Evolutionary conservation across 2,329 filamentous ascomycete species (phyloP).

Genomic region (Aspergillus fischeri): DNA sequence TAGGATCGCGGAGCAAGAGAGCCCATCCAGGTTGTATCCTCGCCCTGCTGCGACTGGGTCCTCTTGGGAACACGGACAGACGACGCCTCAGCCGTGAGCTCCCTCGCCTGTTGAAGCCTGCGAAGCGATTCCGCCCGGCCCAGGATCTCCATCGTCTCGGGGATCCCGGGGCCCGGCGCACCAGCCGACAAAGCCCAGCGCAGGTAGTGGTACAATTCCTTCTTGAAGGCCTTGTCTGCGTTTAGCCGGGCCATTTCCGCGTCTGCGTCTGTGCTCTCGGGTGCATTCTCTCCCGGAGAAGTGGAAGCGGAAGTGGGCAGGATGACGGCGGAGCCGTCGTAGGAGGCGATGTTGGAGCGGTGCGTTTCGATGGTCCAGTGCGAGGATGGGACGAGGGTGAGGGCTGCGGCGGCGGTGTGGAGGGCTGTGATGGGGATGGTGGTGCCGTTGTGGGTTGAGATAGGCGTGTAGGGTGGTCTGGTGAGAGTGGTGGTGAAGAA

Average conservation of each 20-base stretch:
- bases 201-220: slow-evolving; percentile 52
- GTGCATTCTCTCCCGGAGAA: not conserved
- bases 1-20: slow-evolving; percentile 23
- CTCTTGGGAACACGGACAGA: slow-evolving; percentile 1
- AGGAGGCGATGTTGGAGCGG: slow-evolving; percentile 36
- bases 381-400: slow-evolving; percentile 38
- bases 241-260: slow-evolving; percentile 11
- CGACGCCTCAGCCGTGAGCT: slow-evolving; percentile 22
- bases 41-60: not conserved
- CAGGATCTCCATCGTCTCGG: slow-evolving; percentile 52
- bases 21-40: slow-evolving; percentile 33
- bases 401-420: slow-evolving; percentile 42
- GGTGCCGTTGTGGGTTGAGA: slow-evolving; percentile 11
- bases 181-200: slow-evolving; percentile 54
- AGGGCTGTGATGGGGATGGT: slow-evolving; percentile 34
- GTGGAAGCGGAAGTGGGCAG: slow-evolving; percentile 2
- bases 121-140: slow-evolving; percentile 49
- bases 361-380: slow-evolving; percentile 41
- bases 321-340: slow-evolving; percentile 23
- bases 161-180: slow-evolving; percentile 50
- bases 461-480: slow-evolving; percentile 22
- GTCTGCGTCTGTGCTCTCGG: slow-evolving; percentile 19
- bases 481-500: slow-evolving; percentile 49
- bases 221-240: slow-evolving; percentile 37
- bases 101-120: slow-evolving; percentile 41